Conservation (phyloP, 2,329 filamentous ascomycete species). For the Emmonsia crescens region DNA sequence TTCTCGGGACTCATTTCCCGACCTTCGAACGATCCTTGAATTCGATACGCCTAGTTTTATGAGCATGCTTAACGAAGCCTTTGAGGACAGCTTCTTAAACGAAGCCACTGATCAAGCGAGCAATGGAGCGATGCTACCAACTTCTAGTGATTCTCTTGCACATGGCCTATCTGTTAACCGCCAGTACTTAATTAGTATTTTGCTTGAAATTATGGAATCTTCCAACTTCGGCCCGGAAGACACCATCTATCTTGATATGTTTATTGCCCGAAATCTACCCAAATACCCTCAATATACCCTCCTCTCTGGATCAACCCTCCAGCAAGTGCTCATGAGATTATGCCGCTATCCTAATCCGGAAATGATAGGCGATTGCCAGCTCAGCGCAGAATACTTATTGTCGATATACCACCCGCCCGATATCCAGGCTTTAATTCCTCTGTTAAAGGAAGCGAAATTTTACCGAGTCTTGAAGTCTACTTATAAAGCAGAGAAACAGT, state of each 20-base stretch:
- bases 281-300: conserved; percentile 96
- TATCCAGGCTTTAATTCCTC: conserved; percentile 60
- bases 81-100: conserved; percentile 90
- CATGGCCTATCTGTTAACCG: conserved; percentile 61
- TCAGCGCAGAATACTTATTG: conserved; percentile 92
- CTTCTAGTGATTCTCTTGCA: conserved; percentile 52
- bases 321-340: conserved; percentile 67
- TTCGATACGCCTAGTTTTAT: conserved; percentile 89
- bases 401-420: conserved; percentile 89
- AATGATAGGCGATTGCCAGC: conserved; percentile 82
- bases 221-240: conserved; percentile 66
- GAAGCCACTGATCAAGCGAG: conserved; percentile 55
- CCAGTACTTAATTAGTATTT: conserved; percentile 83
- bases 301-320: conserved; percentile 74
- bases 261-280: conserved; percentile 86
- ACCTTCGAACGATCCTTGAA: conserved; percentile 70
- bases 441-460: conserved; percentile 71
- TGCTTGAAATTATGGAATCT: conserved; percentile 80
- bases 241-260: conserved; percentile 96
- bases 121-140: conserved; percentile 41
- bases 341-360: conserved; percentile 74
- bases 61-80: conserved; percentile 92
- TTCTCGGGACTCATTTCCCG: conserved; percentile 66
- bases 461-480: conserved; percentile 85
- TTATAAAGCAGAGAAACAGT: conserved; percentile 70